Evolutionary conservation across 768 basidiomycete genomes (phyloP).

Genomic region (Pseudohyphozyma bogoriensis): DNA sequence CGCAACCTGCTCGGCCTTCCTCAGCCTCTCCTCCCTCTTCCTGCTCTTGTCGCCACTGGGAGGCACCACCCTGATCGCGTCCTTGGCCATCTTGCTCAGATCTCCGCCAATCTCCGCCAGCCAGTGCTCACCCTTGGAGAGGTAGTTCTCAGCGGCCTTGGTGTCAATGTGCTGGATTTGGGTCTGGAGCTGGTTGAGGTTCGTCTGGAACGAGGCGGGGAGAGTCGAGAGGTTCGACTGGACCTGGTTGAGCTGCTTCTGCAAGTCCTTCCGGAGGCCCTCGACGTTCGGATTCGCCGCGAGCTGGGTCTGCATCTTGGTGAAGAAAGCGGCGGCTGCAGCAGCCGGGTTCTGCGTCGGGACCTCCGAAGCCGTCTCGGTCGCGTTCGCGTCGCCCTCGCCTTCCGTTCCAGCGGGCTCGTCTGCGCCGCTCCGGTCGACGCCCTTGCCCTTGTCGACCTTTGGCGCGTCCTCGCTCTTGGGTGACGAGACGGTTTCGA

Average conservation of each 20-base stretch:
- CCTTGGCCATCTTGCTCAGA: conserved; percentile 39
- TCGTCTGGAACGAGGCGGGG: conserved; percentile 17
- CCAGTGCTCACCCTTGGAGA: conserved; percentile 37
- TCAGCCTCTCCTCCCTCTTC: conserved; percentile 2
- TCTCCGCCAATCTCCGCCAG: conserved; percentile 35
- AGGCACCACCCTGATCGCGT: conserved; percentile 42
- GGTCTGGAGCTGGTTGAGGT: conserved; percentile 21
- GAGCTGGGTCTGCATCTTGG: conserved; percentile 21
- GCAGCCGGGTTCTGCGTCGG: not conserved
- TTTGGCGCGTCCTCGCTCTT: not conserved
- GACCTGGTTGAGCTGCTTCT: conserved; percentile 13
- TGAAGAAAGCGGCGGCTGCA: conserved; percentile 30
- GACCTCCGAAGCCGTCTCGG: not conserved
- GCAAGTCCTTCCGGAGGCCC: conserved; percentile 16
- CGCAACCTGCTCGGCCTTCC: conserved; percentile 14
- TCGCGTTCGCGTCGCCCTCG: not conserved
- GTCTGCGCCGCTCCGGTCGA: conserved; percentile 21
- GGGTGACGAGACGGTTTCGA: conserved; percentile 8
- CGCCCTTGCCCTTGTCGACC: conserved; percentile 27
- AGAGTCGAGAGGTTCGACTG: conserved; percentile 16
- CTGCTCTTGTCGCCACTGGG: conserved; percentile 33
- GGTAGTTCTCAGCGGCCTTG: conserved; percentile 41
- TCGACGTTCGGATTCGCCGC: conserved; percentile 23
- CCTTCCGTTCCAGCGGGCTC: no score
- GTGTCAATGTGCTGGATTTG: conserved; percentile 37